Evolutionary conservation across 2,329 filamentous ascomycete species (phyloP).

Genomic region (Aureobasidium sp.): DNA sequence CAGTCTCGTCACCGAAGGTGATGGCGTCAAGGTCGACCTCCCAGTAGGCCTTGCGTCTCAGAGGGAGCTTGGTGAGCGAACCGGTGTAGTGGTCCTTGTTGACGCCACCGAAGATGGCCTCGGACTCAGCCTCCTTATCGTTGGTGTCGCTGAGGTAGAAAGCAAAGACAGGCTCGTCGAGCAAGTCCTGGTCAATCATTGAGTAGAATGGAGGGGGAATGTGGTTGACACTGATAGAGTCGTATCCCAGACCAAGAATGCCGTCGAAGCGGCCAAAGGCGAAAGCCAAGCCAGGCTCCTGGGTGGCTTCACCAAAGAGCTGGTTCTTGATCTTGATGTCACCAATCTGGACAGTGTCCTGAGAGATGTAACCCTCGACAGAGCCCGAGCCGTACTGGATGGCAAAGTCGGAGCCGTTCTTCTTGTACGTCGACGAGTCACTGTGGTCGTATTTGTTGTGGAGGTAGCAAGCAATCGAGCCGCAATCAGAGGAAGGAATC

Average conservation of each 20-base stretch:
- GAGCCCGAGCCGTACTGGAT: slow-evolving; percentile 94
- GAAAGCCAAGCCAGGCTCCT: slow-evolving; percentile 92
- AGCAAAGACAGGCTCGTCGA: slow-evolving; percentile 89
- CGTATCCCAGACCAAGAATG: slow-evolving; percentile 88
- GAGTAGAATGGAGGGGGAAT: slow-evolving; percentile 96
- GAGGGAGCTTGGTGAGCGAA: slow-evolving; percentile 84
- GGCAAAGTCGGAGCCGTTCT: slow-evolving; percentile 86
- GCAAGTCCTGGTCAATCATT: slow-evolving; percentile 79
- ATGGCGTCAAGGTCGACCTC: slow-evolving; percentile 95
- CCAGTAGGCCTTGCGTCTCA: slow-evolving; percentile 99
- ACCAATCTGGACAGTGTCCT: slow-evolving; percentile 79
- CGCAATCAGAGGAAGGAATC: slow-evolving; percentile 86
- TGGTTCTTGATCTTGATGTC: slow-evolving; percentile 83
- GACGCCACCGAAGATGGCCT: slow-evolving; percentile 83
- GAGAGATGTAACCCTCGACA: slow-evolving; percentile 86
- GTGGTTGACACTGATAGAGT: slow-evolving; percentile 93
- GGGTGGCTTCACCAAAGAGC: slow-evolving; percentile 93
- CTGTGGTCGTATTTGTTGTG: slow-evolving; percentile 95
- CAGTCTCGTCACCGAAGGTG: slow-evolving; percentile 75
- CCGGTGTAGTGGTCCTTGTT: slow-evolving; percentile 76
- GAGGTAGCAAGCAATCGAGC: slow-evolving; percentile 95
- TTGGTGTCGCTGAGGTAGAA: slow-evolving; percentile 84
- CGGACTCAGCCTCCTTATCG: slow-evolving; percentile 67
- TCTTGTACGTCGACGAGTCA: slow-evolving; percentile 81
- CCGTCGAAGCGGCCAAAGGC: slow-evolving; percentile 97